These are phyloP conservation scores for Xylaria castorea DNA, from an alignment of 495 filamentous ascomycete species.

Conservation along the genomic window DNA sequence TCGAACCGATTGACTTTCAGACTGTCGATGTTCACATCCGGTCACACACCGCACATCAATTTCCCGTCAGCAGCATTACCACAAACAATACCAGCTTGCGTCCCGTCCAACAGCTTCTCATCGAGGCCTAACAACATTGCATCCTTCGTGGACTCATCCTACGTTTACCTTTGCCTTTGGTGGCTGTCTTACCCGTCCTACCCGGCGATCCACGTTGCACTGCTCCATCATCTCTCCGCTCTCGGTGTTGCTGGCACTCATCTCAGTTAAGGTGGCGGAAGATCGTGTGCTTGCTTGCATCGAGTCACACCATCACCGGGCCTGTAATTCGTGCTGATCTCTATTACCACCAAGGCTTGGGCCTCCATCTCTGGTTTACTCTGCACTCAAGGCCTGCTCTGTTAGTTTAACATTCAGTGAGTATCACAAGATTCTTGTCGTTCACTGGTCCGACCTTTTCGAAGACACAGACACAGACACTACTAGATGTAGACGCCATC, in stretches of 20 bases:
- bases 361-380: neutral
- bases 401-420: neutral
- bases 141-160: neutral
- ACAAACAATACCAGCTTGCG: neutral
- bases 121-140: neutral
- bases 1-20: neutral
- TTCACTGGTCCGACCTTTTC: neutral
- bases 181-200: neutral
- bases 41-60: neutral
- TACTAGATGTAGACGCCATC: neutral
- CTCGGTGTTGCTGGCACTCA: slow-evolving; percentile 15
- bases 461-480: neutral
- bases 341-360: neutral
- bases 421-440: neutral
- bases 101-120: neutral
- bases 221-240: slow-evolving; percentile 21
- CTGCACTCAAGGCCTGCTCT: neutral
- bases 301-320: neutral
- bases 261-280: neutral
- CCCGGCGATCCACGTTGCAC: slow-evolving; percentile 16
- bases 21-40: neutral
- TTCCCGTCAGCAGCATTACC: neutral
- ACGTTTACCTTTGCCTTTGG: neutral
- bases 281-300: slow-evolving; percentile 14
- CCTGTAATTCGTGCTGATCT: neutral